Conservation (phyloP, 2,329 filamentous ascomycete genomes). For the Endoconidiophora polonica region DNA sequence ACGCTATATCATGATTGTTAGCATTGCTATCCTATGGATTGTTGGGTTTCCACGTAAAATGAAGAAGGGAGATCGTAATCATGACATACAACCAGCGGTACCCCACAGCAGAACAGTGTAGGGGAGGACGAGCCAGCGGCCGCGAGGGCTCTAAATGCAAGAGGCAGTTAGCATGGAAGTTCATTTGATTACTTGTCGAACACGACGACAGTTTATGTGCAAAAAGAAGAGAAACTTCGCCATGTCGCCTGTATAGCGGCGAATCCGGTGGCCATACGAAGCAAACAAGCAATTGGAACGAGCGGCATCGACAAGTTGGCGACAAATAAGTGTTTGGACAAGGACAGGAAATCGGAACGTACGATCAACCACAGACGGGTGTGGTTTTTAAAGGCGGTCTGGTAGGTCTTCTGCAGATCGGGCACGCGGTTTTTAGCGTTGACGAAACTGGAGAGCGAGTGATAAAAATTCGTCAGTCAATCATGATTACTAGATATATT, state of each 20-base stretch:
- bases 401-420: constrained; percentile 57
- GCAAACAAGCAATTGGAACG: too few relatives aligned
- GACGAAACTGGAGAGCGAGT: constrained; percentile 31
- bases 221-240: too few relatives aligned
- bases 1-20: constrained; percentile 23
- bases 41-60: neutral
- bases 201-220: neutral
- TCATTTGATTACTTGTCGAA: neutral
- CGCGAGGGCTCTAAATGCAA: constrained; percentile 40
- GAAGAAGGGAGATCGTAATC: neutral
- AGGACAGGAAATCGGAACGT: constrained; percentile 24
- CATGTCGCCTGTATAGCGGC: too few relatives aligned
- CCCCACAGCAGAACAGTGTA: constrained; percentile 52
- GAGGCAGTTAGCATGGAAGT: constrained; percentile 11
- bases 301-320: neutral
- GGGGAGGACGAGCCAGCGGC: constrained; percentile 47
- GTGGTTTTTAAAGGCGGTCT: constrained; percentile 52
- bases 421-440: constrained; percentile 64
- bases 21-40: neutral
- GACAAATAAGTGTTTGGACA: constrained; percentile 5
- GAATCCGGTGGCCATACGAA: neutral
- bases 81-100: constrained; percentile 40
- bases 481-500: neutral
- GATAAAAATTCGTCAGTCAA: constrained; percentile 15
- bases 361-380: constrained; percentile 66